Evolutionary conservation across 306 rosid species (phyloP).

Genomic region (Rosa lucieae): DNA sequence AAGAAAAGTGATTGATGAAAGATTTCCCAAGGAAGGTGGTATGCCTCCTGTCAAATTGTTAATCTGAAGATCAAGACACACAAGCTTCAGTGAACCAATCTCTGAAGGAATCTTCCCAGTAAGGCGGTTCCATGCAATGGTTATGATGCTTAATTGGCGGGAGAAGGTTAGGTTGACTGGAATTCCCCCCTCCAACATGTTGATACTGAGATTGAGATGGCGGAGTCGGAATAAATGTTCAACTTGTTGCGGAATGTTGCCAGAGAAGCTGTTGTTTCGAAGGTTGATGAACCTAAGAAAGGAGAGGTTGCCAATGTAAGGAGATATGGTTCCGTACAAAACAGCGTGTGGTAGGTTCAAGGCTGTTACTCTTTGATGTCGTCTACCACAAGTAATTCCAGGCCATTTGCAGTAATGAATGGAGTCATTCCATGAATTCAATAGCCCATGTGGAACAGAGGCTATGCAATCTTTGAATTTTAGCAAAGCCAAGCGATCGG

Average conservation of each 20-base stretch:
- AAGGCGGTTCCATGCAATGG: not conserved
- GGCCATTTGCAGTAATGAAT: constrained; percentile 39
- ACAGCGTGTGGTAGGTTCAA: constrained; percentile 9
- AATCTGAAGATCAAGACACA: not conserved
- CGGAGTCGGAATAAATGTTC: not conserved
- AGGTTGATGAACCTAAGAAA: constrained; percentile 22
- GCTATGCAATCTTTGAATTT: constrained; percentile 36
- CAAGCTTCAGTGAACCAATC: constrained; percentile 30
- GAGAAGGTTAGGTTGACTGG: constrained; percentile 31
- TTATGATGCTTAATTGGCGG: not conserved
- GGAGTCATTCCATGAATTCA: constrained; percentile 45
- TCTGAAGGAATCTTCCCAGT: constrained; percentile 18
- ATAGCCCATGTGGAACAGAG: constrained; percentile 12
- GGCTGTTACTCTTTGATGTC: constrained; percentile 32
- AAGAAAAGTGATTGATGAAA: constrained; percentile 20
- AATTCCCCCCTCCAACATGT: constrained; percentile 34
- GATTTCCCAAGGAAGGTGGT: constrained; percentile 37
- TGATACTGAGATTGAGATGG: not conserved
- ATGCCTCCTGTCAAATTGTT: constrained; percentile 35
- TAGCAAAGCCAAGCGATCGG: constrained; percentile 25
- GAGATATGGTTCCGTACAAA: constrained; percentile 39
- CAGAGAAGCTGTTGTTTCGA: constrained; percentile 15
- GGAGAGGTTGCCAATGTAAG: constrained; percentile 41
- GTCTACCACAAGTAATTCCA: constrained; percentile 41
- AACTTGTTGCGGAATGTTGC: constrained; percentile 34